A percentile compares a stretch with the other conserved stretches of the same genome.
Evolutionary conservation across 2,329 filamentous ascomycete genomes (phyloP).

Genomic region (Fusarium hainanense): DNA sequence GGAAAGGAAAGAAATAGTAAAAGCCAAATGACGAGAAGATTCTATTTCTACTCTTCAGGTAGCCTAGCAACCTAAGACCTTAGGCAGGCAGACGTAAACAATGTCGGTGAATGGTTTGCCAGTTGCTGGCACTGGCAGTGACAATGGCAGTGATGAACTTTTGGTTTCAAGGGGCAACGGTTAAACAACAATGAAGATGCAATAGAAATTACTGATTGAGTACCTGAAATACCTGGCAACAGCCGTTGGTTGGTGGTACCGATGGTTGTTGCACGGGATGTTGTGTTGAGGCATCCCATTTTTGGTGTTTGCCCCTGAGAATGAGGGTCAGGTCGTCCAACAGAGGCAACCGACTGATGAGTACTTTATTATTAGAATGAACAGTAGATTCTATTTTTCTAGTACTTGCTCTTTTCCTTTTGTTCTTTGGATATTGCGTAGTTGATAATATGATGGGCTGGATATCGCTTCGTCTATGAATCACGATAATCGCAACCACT

Average conservation of each 20-base stretch:
- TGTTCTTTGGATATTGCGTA: fast-evolving
- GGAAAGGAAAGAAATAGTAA: conserved; percentile 3
- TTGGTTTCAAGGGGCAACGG: conserved; percentile 35
- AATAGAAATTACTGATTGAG: background rate
- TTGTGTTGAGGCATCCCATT: conserved; percentile 25
- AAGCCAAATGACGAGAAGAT: conserved; percentile 9
- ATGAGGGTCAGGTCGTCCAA: conserved; percentile 1
- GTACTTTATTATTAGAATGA: background rate
- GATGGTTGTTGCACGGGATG: conserved; percentile 26
- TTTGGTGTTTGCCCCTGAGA: conserved; percentile 32
- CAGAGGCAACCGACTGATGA: background rate
- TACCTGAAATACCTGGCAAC: conserved; percentile 11
- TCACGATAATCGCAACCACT: background rate
- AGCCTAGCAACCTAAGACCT: background rate
- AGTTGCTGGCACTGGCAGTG: conserved; percentile 3
- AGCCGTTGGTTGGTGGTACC: conserved; percentile 31
- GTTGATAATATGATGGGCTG: background rate
- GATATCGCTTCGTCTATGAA: background rate
- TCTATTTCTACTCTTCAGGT: conserved; percentile 18
- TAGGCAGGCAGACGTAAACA: conserved; percentile 24
- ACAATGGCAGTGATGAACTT: conserved; percentile 15
- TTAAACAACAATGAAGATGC: conserved; percentile 9
- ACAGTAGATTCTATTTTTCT: too few species aligned
- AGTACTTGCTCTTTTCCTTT: background rate
- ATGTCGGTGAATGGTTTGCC: conserved; percentile 7